Conservation (phyloP, 1,284 basidiomycete species). For the Inonotus obliquus region DNA sequence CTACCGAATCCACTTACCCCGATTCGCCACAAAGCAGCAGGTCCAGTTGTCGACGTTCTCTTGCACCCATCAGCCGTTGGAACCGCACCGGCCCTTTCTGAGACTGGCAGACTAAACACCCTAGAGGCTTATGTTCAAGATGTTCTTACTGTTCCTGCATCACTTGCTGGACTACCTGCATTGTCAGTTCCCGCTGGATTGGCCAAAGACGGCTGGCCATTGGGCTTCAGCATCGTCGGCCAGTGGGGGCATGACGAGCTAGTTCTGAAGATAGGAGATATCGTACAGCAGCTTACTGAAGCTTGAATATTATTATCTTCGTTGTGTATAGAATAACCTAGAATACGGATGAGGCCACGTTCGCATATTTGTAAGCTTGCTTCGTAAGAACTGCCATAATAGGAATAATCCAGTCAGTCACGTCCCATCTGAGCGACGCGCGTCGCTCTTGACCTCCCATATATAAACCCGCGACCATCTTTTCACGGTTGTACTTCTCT, state of each 20-base stretch:
- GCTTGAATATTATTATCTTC: not conserved
- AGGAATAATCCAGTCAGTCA: constrained; percentile 17
- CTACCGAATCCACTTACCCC: constrained; percentile 42
- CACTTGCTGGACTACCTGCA: constrained; percentile 84
- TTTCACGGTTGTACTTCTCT: constrained; percentile 15
- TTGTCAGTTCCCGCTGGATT: constrained; percentile 64
- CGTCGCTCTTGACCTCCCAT: constrained; percentile 35
- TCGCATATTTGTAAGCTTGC: not conserved
- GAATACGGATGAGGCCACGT: not conserved
- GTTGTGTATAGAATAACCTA: not conserved
- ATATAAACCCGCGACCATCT: constrained; percentile 27
- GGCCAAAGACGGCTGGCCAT: constrained; percentile 69
- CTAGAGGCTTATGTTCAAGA: constrained; percentile 82
- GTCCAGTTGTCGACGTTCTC: constrained; percentile 67
- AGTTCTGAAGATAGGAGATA: constrained; percentile 36
- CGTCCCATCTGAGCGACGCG: constrained; percentile 29
- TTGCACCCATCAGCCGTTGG: constrained; percentile 82
- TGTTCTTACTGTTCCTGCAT: constrained; percentile 88
- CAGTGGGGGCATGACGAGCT: constrained; percentile 86
- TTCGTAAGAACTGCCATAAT: not conserved
- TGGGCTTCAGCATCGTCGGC: constrained; percentile 81
- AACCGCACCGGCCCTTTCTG: constrained; percentile 60
- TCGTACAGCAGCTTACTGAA: not conserved
- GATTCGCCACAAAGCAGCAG: constrained; percentile 8
- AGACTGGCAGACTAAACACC: constrained; percentile 19